phyloP scores from a whole-genome alignment of 2,329 filamentous ascomycete species.

The Aschersonia sp. region DNA sequence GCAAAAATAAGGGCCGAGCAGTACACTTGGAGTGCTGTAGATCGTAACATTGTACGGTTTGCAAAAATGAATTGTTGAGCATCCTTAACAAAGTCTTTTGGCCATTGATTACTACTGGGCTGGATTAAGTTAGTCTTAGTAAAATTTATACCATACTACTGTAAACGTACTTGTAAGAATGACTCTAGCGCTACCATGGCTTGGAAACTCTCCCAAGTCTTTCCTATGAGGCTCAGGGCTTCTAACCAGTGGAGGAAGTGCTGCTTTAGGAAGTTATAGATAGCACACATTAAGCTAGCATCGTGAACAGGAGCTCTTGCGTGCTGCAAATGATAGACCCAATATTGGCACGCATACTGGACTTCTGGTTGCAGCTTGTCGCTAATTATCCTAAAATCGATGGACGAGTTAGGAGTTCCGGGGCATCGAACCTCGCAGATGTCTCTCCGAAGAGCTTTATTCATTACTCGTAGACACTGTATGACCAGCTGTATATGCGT shows the following conservation, averaged over 20 bases:
- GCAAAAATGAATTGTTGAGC: no score
- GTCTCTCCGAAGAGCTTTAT: neutral
- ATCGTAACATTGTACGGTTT: no score
- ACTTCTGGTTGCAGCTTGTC: neutral
- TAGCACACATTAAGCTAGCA: neutral
- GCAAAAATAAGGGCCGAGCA: no score
- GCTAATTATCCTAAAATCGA: neutral
- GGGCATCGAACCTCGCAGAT: neutral
- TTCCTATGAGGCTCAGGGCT: neutral
- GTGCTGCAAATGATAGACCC: neutral
- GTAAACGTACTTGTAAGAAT: no score
- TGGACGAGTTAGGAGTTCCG: neutral
- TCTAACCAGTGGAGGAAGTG: conserved; percentile 1
- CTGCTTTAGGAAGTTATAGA: neutral
- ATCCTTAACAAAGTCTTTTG: no score
- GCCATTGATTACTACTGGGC: no score
- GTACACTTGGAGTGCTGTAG: no score
- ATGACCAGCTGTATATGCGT: neutral
- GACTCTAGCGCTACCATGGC: no score
- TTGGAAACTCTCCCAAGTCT: no score
- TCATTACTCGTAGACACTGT: neutral
- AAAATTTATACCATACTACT: no score
- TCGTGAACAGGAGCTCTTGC: neutral
- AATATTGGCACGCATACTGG: conserved; percentile 1
- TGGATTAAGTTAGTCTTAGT: no score